These are phyloP conservation scores for Camellia japonica DNA, from an alignment of 148 eudicot genomes.

Conservation along the genomic window DNA sequence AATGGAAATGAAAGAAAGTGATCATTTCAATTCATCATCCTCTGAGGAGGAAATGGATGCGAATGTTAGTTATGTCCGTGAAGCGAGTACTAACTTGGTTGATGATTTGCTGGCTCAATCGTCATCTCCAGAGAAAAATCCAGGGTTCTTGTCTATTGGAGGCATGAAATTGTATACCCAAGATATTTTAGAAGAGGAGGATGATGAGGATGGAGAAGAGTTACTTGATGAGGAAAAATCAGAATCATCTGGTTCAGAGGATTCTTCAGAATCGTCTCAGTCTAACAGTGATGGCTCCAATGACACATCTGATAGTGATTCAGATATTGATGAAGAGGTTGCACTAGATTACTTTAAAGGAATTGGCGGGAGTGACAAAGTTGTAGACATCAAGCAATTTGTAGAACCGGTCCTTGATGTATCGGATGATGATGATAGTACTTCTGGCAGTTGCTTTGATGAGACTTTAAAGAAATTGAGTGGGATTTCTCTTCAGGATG, in stretches of 20 bases:
- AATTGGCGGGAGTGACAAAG: constrained; percentile 59
- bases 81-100: constrained; percentile 26
- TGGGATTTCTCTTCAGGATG: constrained; percentile 81
- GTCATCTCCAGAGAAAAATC: constrained; percentile 43
- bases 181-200: constrained; percentile 65
- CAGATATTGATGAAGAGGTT: constrained; percentile 85
- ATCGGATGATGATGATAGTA: constrained; percentile 44
- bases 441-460: constrained; percentile 41
- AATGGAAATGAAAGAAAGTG: constrained; percentile 34
- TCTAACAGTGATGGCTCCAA: constrained; percentile 66
- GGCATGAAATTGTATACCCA: constrained; percentile 79
- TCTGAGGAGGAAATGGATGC: constrained; percentile 47
- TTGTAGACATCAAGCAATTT: constrained; percentile 62
- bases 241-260: constrained; percentile 30
- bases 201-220: constrained; percentile 38
- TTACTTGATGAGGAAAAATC: constrained; percentile 53
- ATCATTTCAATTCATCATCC: constrained; percentile 26
- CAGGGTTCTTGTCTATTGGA: constrained; percentile 74
- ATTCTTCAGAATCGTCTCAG: constrained; percentile 50
- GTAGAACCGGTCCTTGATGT: constrained; percentile 37
- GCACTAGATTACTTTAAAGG: constrained; percentile 87
- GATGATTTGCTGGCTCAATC: constrained; percentile 33
- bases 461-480: constrained; percentile 64
- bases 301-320: constrained; percentile 52
- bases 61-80: constrained; percentile 29